Conservation (phyloP, 345 rosid species). For the Gossypium bickii region DNA sequence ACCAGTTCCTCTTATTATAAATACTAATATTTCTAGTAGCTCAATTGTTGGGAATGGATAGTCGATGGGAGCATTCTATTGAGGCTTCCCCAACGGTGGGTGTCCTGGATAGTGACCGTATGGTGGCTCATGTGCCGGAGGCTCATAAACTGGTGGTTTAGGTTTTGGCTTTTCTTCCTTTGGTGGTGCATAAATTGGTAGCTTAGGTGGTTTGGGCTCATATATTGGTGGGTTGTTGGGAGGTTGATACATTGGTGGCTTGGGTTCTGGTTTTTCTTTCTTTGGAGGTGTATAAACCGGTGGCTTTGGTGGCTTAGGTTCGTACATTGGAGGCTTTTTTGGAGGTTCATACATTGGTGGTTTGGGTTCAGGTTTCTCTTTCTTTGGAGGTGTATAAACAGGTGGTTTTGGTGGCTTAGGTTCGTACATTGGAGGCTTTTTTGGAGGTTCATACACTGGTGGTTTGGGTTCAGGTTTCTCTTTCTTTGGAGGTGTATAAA, state of each 20-base stretch:
- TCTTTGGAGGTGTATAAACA: not conserved
- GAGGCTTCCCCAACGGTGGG: conserved; percentile 11
- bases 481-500: too few species aligned
- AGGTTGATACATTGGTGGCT: conserved; percentile 7
- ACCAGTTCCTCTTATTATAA: conserved; percentile 15
- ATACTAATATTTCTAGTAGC: not conserved
- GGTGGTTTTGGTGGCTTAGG: not conserved
- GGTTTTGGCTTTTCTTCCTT: conserved; percentile 4
- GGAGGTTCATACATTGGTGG: conserved; percentile 9
- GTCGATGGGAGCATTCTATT: not conserved
- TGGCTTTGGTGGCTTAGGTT: conserved; percentile 20
- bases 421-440: not conserved
- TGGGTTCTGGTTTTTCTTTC: not conserved
- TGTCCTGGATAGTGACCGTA: conserved; percentile 17
- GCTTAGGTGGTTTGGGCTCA: conserved; percentile 5
- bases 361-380: not conserved
- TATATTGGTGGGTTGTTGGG: not conserved
- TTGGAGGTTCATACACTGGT: not conserved
- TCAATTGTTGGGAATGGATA: not conserved
- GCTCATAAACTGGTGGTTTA: not conserved
- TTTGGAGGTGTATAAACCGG: conserved; percentile 4
- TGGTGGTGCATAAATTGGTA: conserved; percentile 5
- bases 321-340: not conserved
- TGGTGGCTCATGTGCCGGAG: not conserved
- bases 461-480: too few species aligned